These are phyloP conservation scores for Fistulinella prunicolor DNA, from an alignment of 768 basidiomycete genomes.

Conservation along the genomic window DNA sequence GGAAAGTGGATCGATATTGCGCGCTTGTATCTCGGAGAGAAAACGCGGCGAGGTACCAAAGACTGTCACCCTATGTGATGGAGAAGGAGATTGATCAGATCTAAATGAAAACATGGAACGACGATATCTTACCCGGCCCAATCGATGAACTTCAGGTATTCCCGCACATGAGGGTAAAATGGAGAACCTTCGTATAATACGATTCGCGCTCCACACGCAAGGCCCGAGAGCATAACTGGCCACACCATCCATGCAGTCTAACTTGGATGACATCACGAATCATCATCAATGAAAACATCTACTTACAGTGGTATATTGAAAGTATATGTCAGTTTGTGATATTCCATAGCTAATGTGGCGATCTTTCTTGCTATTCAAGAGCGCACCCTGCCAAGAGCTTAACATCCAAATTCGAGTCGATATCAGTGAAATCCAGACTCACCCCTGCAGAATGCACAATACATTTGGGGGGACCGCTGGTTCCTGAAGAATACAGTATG, in stretches of 20 bases:
- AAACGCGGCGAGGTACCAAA: slow-evolving; percentile 62
- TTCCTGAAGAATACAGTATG: slow-evolving; percentile 85
- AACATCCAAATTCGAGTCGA: neutral
- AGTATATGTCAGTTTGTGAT: slow-evolving; percentile 52
- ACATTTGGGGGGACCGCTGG: slow-evolving; percentile 83
- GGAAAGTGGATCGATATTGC: slow-evolving; percentile 46
- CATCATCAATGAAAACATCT: neutral
- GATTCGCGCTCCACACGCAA: slow-evolving; percentile 51
- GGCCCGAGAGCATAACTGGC: slow-evolving; percentile 58
- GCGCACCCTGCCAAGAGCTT: slow-evolving; percentile 65
- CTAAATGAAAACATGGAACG: neutral
- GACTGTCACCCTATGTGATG: slow-evolving; percentile 37
- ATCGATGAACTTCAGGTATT: slow-evolving; percentile 55
- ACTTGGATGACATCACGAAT: neutral
- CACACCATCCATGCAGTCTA: slow-evolving; percentile 86
- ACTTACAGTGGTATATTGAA: slow-evolving; percentile 71
- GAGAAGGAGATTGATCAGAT: neutral
- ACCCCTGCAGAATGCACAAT: slow-evolving; percentile 79
- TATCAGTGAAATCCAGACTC: slow-evolving; percentile 22
- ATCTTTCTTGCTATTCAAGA: slow-evolving; percentile 71
- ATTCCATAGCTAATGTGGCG: slow-evolving; percentile 42
- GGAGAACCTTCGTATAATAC: slow-evolving; percentile 69
- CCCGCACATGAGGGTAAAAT: slow-evolving; percentile 53
- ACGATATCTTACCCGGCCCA: slow-evolving; percentile 47
- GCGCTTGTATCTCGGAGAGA: slow-evolving; percentile 57